Evolutionary conservation across 2,329 filamentous ascomycete species (phyloP).

Genomic region (Rasamsonia emersonii): DNA sequence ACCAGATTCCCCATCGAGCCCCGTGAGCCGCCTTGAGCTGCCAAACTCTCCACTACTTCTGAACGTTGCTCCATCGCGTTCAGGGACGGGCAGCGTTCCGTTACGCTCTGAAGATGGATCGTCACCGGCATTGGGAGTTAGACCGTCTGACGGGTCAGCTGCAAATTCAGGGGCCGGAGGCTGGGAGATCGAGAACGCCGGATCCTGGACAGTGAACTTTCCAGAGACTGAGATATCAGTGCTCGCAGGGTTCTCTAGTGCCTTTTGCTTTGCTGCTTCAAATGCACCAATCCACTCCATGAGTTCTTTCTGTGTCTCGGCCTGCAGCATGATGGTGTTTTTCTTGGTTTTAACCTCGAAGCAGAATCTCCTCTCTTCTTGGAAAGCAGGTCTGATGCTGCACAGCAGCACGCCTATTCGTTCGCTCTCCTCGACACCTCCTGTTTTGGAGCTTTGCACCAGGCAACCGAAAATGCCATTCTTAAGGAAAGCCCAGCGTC

Average conservation of each 20-base stretch:
- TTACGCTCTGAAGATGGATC: slow-evolving; percentile 53
- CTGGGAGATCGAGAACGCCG: slow-evolving; percentile 87
- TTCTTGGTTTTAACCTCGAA: slow-evolving; percentile 99
- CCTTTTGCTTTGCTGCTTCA: slow-evolving; percentile 86
- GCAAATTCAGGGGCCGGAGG: slow-evolving; percentile 86
- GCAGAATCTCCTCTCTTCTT: slow-evolving; percentile 90
- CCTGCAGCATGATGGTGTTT: slow-evolving; percentile 78
- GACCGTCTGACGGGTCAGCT: slow-evolving; percentile 63
- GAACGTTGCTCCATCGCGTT: slow-evolving; percentile 47
- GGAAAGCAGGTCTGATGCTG: slow-evolving; percentile 80
- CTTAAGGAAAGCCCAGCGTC: slow-evolving; percentile 92
- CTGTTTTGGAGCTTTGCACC: slow-evolving; percentile 66
- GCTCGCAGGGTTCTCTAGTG: slow-evolving; percentile 63
- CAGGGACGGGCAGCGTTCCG: slow-evolving; percentile 58
- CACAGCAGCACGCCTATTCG: slow-evolving; percentile 93
- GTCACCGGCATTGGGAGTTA: slow-evolving; percentile 46
- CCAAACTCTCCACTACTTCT: slow-evolving; percentile 67
- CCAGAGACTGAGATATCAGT: slow-evolving; percentile 39
- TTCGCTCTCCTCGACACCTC: slow-evolving; percentile 88
- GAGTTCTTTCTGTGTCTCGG: slow-evolving; percentile 86
- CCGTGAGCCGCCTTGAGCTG: slow-evolving; percentile 39
- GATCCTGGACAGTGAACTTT: slow-evolving; percentile 43
- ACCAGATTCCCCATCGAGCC: slow-evolving; percentile 57
- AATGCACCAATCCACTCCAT: slow-evolving; percentile 92
- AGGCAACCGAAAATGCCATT: slow-evolving; percentile 95